Conservation (phyloP, 2,329 filamentous ascomycete species). For the Hymenoscyphus repandus region DNA sequence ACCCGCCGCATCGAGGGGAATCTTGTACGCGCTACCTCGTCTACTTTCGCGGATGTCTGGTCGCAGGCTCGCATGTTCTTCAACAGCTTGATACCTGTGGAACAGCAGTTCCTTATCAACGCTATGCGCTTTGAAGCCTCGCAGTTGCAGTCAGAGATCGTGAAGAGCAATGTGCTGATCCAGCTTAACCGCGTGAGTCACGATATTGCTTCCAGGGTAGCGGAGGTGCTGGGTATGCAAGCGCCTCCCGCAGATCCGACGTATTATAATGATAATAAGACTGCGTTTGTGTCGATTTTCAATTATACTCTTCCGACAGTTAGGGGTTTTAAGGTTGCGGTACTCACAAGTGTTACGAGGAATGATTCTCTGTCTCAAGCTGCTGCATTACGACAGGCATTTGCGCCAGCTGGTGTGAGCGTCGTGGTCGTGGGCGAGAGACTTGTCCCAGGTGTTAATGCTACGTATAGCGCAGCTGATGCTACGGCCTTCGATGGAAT, state of each 20-base stretch:
- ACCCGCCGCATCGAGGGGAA: slow-evolving; percentile 45
- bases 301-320: slow-evolving; percentile 53
- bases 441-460: slow-evolving; percentile 48
- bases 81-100: slow-evolving; percentile 61
- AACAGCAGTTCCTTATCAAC: slow-evolving; percentile 69
- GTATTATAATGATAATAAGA: slow-evolving; percentile 67
- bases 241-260: slow-evolving; percentile 54
- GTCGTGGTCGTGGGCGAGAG: slow-evolving; percentile 57
- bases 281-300: slow-evolving; percentile 55
- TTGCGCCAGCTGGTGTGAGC: slow-evolving; percentile 48
- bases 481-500: slow-evolving; percentile 58
- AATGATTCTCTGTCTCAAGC: slow-evolving; percentile 44
- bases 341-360: slow-evolving; percentile 46
- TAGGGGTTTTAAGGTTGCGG: slow-evolving; percentile 57
- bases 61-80: slow-evolving; percentile 66
- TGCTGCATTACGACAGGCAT: slow-evolving; percentile 41
- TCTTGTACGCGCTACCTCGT: slow-evolving; percentile 52
- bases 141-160: slow-evolving; percentile 49
- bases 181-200: slow-evolving; percentile 67
- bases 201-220: slow-evolving; percentile 61
- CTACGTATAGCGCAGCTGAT: slow-evolving; percentile 61
- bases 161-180: slow-evolving; percentile 60
- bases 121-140: slow-evolving; percentile 67
- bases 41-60: slow-evolving; percentile 67
- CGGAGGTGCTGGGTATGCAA: slow-evolving; percentile 51